A percentile compares a stretch with the other conserved stretches of the same genome.
Conservation (phyloP, 192 early-diverging fungal species). For the Coemansia furcata region DNA sequence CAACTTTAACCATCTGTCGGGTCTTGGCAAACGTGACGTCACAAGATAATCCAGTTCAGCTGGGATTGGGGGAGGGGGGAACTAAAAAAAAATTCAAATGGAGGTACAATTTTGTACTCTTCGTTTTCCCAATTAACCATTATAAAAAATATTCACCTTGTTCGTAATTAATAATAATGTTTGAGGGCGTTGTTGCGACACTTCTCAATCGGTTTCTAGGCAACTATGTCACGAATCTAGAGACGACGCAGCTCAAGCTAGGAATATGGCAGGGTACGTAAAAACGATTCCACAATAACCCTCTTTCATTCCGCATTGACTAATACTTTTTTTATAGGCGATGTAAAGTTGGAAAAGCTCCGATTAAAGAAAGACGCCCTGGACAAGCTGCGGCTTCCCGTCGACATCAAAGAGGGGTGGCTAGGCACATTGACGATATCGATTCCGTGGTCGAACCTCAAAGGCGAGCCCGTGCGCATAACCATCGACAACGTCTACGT, state of each 20-base stretch:
- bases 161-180: slow-evolving; percentile 42
- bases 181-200: slow-evolving; percentile 75
- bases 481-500: slow-evolving; percentile 86
- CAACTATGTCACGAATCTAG: slow-evolving; percentile 93
- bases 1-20: neutral
- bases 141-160: neutral
- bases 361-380: slow-evolving; percentile 85
- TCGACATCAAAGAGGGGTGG: slow-evolving; percentile 88
- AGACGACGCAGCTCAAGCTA: slow-evolving; percentile 91
- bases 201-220: slow-evolving; percentile 84
- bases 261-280: slow-evolving; percentile 91
- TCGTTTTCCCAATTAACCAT: neutral
- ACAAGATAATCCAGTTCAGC: neutral
- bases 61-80: neutral
- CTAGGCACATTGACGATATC: slow-evolving; percentile 87
- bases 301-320: neutral
- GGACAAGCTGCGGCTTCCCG: slow-evolving; percentile 90
- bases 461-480: slow-evolving; percentile 88
- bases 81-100: neutral
- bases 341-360: slow-evolving; percentile 93
- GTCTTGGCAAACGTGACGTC: neutral
- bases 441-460: slow-evolving; percentile 98
- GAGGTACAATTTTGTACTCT: no score
- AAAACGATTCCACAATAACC: neutral
- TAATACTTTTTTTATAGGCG: slow-evolving; percentile 57